Conservation (phyloP, 768 basidiomycete species). For the Termitomyces titanicus region DNA sequence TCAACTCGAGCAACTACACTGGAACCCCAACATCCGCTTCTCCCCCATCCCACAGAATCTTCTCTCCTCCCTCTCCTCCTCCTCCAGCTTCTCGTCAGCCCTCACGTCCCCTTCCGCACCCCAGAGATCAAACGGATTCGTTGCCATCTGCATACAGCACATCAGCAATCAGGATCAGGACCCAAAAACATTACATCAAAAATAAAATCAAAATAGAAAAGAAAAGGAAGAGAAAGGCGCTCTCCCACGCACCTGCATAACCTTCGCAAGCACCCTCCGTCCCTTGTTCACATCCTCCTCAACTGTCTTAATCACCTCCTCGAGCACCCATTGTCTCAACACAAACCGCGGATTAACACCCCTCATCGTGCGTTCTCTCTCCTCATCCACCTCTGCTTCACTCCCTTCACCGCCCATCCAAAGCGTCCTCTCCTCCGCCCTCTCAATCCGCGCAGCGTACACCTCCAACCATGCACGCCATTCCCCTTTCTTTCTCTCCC, state of each 20-base stretch:
- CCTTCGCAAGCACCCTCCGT: conserved; percentile 70
- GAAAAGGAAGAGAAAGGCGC: too few species aligned
- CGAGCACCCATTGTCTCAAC: conserved; percentile 91
- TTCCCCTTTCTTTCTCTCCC: conserved; percentile 42
- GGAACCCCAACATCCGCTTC: conserved; percentile 77
- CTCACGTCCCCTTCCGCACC: conserved; percentile 60
- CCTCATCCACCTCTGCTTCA: conserved; percentile 35
- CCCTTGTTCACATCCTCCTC: conserved; percentile 63
- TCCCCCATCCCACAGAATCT: conserved; percentile 78
- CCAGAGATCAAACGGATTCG: conserved; percentile 82
- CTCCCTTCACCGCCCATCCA: conserved; percentile 33
- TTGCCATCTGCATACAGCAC: conserved; percentile 66
- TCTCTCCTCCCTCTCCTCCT: conserved; percentile 66
- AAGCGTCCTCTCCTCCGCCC: conserved; percentile 47
- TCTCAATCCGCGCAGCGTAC: conserved; percentile 57
- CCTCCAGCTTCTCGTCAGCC: conserved; percentile 41
- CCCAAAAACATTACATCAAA: too few species aligned
- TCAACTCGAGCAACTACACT: conserved; percentile 90
- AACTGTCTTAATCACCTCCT: conserved; percentile 82
- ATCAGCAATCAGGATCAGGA: not conserved
- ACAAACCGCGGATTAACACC: conserved; percentile 87
- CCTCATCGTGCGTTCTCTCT: conserved; percentile 48
- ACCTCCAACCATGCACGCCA: conserved; percentile 62
- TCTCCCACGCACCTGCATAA: conserved; percentile 78
- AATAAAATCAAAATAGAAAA: too few species aligned